phyloP scores from a whole-genome alignment of 129 eudicot genomes.

The Chrysanthemum makinoi region DNA sequence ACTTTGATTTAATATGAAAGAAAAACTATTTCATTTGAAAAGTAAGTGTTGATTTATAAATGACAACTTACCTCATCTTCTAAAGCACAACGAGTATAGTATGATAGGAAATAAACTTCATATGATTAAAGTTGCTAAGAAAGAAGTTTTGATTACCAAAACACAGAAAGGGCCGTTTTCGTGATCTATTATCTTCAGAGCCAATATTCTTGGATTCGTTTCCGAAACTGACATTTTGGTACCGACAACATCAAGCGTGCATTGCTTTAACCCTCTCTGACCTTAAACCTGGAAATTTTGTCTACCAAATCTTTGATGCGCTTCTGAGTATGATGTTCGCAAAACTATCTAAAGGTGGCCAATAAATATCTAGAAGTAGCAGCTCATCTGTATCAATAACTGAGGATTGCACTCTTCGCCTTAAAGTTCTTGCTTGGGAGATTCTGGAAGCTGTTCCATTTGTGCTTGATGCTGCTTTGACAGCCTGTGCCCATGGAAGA shows the following conservation, averaged over 20 bases:
- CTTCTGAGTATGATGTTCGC: conserved; percentile 77
- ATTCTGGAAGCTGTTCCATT: conserved; percentile 96
- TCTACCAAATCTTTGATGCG: conserved; percentile 79
- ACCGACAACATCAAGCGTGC: conserved; percentile 85
- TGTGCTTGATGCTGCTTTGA: conserved; percentile 91
- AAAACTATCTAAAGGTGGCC: conserved; percentile 58
- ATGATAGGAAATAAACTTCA: too few relatives aligned
- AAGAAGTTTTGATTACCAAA: too few relatives aligned
- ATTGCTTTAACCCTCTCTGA: conserved; percentile 83
- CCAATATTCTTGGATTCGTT: conserved; percentile 84
- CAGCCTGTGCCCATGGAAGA: conserved; percentile 84
- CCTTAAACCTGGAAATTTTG: conserved; percentile 86
- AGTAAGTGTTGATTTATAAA: too few relatives aligned
- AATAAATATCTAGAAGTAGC: conserved; percentile 78
- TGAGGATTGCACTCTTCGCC: conserved; percentile 55
- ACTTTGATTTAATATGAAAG: too few relatives aligned
- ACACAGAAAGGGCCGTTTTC: conserved; percentile 36
- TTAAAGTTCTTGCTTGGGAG: conserved; percentile 94
- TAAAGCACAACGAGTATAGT: too few relatives aligned
- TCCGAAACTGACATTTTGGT: conserved; percentile 85
- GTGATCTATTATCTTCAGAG: conserved; percentile 41
- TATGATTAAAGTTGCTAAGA: too few relatives aligned
- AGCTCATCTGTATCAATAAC: conserved; percentile 57
- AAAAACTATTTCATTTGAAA: too few relatives aligned
- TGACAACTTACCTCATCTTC: too few relatives aligned